A percentile compares a stretch with the other conserved stretches of the same genome.
Evolutionary conservation across 1,284 basidiomycete species (phyloP).

Genomic region (Pascua sp.): DNA sequence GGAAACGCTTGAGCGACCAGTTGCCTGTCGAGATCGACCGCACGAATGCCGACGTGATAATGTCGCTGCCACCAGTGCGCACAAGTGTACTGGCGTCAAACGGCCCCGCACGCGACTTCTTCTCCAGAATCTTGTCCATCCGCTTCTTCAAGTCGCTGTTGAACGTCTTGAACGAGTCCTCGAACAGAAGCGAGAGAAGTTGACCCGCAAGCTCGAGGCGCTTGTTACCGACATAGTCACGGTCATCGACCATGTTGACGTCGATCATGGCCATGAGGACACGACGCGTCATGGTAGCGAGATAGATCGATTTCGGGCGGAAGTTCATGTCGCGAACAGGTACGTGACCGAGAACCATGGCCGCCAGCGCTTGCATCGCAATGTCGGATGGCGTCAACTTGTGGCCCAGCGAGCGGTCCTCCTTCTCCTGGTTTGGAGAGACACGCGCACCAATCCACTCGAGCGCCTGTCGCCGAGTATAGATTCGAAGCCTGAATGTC

Average conservation of each 20-base stretch:
- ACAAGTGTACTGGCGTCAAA: conserved; percentile 81
- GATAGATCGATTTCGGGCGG: conserved; percentile 91
- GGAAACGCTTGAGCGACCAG: conserved; percentile 99
- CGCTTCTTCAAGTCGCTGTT: conserved; percentile 92
- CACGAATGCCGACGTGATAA: conserved; percentile 93
- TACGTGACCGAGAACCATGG: conserved; percentile 95
- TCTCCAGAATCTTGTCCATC: conserved; percentile 98
- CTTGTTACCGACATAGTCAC: conserved; percentile 99
- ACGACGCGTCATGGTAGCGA: conserved; percentile 94
- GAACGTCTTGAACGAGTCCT: conserved; percentile 99
- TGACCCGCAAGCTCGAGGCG: conserved; percentile 96
- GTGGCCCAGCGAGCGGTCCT: conserved; percentile 50
- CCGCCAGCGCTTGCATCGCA: conserved; percentile 91
- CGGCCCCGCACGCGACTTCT: conserved; percentile 88
- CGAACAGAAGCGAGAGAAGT: conserved; percentile 89
- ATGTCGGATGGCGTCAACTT: conserved; percentile 88
- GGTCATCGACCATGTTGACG: conserved; percentile 94
- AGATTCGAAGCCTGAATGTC: conserved; percentile 63
- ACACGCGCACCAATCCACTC: conserved; percentile 93
- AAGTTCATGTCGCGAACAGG: conserved; percentile 89
- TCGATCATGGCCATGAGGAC: conserved; percentile 97
- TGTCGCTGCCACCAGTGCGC: conserved; percentile 57
- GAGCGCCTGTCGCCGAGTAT: conserved; percentile 88
- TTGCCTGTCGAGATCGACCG: conserved; percentile 99
- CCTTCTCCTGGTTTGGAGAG: conserved; percentile 68